Conservation (phyloP, 2,329 filamentous ascomycete species). For the Aspergillus ochraceoroseus region DNA sequence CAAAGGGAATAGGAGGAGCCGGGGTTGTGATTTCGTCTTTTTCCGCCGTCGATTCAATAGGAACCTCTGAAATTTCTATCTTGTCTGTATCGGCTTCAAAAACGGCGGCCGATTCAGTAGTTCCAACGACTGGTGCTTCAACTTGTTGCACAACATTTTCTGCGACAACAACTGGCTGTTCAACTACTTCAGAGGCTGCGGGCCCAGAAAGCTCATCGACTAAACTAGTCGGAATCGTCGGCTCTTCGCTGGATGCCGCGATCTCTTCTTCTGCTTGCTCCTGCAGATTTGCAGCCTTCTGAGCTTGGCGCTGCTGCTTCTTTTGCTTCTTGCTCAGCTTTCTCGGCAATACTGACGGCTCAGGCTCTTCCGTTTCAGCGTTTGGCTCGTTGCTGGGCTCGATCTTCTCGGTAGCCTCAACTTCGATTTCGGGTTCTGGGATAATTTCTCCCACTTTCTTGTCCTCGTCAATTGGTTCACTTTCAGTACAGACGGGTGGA, state of each 20-base stretch:
- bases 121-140: not conserved
- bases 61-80: not conserved
- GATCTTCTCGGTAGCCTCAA: slow-evolving; percentile 4
- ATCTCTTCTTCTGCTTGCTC: slow-evolving; percentile 6
- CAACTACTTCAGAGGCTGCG: not conserved
- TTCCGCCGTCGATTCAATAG: not conserved
- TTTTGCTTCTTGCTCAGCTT: slow-evolving; percentile 29
- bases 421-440: slow-evolving; percentile 7
- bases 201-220: slow-evolving; percentile 1
- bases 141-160: not conserved
- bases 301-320: slow-evolving; percentile 25
- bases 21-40: not conserved
- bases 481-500: not conserved
- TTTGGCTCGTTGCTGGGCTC: slow-evolving; percentile 6
- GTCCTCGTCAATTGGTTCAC: not conserved
- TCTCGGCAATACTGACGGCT: slow-evolving; percentile 11
- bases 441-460: slow-evolving; percentile 19
- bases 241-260: not conserved
- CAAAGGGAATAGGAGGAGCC: not conserved
- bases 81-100: not conserved
- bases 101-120: not conserved
- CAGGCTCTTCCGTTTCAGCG: slow-evolving; percentile 6
- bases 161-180: not conserved
- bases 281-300: slow-evolving; percentile 7
- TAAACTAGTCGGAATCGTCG: not conserved